Evolutionary conservation across 257 asterid species (phyloP).

Genomic region (Solanum pinnatisectum): DNA sequence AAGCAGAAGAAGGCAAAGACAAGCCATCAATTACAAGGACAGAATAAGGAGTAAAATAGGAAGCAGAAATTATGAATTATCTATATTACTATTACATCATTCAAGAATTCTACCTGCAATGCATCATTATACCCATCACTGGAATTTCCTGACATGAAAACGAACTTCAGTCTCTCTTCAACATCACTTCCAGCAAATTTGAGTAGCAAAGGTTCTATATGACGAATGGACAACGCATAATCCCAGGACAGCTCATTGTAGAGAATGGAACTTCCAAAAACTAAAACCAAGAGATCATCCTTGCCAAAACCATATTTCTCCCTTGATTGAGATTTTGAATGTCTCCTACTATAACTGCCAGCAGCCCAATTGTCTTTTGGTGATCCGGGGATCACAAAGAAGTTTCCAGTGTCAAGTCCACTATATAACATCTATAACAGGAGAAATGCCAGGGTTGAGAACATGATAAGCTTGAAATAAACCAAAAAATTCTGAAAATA

Average conservation of each 20-base stretch:
- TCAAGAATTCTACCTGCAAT: constrained; percentile 50
- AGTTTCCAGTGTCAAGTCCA: constrained; percentile 95
- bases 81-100: not conserved
- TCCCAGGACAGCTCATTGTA: constrained; percentile 75
- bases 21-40: not conserved
- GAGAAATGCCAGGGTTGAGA: constrained; percentile 26
- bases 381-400: constrained; percentile 93
- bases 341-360: constrained; percentile 68
- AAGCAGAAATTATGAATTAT: not conserved
- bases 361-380: constrained; percentile 95
- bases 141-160: constrained; percentile 81
- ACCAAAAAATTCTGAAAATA: not conserved
- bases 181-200: constrained; percentile 55
- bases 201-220: constrained; percentile 65
- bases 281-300: constrained; percentile 68
- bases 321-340: constrained; percentile 68
- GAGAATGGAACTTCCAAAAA: constrained; percentile 85
- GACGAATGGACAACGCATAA: constrained; percentile 66
- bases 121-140: constrained; percentile 62
- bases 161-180: constrained; percentile 48
- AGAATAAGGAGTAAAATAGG: not conserved
- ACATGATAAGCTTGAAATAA: constrained; percentile 8
- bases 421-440: constrained; percentile 88
- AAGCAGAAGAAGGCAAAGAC: not conserved
- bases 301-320: constrained; percentile 57